A percentile compares a stretch with the other conserved stretches of the same genome.
phyloP scores from a whole-genome alignment of 148 eudicot species.

The Camellia sinensis region DNA sequence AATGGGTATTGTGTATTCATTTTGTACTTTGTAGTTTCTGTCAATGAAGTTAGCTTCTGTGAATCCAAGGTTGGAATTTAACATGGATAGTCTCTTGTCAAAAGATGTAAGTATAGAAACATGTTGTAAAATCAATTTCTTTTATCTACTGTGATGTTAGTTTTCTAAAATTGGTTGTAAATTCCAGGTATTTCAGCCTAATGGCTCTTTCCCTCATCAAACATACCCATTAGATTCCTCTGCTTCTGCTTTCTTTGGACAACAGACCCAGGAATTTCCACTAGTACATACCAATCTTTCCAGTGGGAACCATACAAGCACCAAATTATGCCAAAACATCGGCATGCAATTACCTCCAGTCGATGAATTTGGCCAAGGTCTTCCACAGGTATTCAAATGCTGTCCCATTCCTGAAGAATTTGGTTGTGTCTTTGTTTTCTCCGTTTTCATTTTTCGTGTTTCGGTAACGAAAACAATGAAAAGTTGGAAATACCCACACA shows the following conservation, averaged over 20 bases:
- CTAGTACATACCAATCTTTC: conserved; percentile 23
- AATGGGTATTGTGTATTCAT: background rate
- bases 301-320: conserved; percentile 22
- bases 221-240: conserved; percentile 49
- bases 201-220: conserved; percentile 36
- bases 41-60: conserved; percentile 86
- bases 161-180: background rate
- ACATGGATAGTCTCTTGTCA: conserved; percentile 39
- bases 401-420: background rate
- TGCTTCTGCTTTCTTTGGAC: conserved; percentile 45
- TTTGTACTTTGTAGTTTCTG: conserved; percentile 49
- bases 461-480: no score
- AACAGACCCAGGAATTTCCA: conserved; percentile 42
- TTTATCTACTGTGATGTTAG: background rate
- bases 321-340: no score
- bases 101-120: conserved; percentile 53
- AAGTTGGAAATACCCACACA: no score
- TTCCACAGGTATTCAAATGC: conserved; percentile 45
- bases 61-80: conserved; percentile 50
- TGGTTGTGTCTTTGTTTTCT: background rate
- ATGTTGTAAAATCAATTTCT: background rate
- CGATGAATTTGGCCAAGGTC: conserved; percentile 42
- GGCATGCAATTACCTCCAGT: conserved; percentile 44
- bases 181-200: conserved; percentile 55
- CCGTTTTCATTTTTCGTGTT: no score